Conservation (phyloP, 164 flowering plant genomes). For the Aristolochia contorta region DNA sequence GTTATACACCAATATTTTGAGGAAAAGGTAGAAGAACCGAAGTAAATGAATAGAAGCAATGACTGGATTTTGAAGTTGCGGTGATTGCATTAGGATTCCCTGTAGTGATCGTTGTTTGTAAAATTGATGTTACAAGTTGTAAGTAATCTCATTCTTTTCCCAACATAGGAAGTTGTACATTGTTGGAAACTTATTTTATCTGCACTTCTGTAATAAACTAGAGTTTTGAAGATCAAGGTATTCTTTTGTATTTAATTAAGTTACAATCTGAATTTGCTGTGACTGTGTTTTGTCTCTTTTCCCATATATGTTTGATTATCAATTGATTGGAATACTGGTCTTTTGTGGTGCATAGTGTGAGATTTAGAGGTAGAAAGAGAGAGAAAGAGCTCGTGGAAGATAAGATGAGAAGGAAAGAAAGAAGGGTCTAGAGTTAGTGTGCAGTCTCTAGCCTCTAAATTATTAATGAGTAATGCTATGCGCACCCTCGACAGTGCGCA, state of each 20-base stretch:
- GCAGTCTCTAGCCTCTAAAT: no score
- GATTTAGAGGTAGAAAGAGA: no score
- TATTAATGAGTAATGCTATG: no score
- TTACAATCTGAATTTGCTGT: background rate
- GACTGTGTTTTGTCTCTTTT: background rate
- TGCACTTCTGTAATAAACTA: no score
- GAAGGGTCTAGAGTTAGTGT: no score
- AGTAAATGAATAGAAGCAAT: background rate
- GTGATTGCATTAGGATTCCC: background rate
- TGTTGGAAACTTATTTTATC: background rate
- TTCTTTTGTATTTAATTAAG: background rate
- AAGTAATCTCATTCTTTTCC: constrained; percentile 1
- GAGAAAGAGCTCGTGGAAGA: no score
- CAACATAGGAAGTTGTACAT: background rate
- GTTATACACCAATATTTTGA: background rate
- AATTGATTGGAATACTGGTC: no score
- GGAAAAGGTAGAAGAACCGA: background rate
- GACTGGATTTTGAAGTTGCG: background rate
- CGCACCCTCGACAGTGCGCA: no score
- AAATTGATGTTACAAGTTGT: constrained; percentile 3
- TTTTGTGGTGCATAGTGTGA: no score
- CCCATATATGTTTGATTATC: no score
- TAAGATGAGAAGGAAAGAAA: no score
- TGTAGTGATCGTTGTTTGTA: constrained; percentile 1
- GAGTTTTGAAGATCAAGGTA: background rate